A percentile compares a stretch with the other conserved stretches of the same genome.
These are phyloP conservation scores for Ustilago loliicola DNA, from an alignment of 1,284 basidiomycete genomes.

Conservation along the genomic window DNA sequence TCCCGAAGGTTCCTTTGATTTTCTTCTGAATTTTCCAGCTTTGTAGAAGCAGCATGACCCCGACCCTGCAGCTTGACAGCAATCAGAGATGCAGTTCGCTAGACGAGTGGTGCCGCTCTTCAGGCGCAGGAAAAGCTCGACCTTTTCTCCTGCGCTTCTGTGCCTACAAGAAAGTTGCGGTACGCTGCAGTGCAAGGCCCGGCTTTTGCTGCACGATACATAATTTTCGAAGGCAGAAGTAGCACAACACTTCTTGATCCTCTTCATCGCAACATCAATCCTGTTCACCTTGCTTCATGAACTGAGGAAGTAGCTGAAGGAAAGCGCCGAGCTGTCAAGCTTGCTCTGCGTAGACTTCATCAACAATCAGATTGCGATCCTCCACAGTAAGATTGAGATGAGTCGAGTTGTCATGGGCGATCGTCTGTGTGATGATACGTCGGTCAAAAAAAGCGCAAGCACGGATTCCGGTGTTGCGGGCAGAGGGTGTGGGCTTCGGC, in stretches of 20 bases:
- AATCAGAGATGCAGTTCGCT: neutral
- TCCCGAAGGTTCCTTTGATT: conserved; percentile 1
- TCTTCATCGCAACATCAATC: too few relatives aligned
- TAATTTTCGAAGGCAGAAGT: neutral
- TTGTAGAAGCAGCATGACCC: neutral
- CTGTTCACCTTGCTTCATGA: too few relatives aligned
- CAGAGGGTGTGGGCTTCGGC: neutral
- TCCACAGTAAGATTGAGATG: conserved; percentile 1
- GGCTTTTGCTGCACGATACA: neutral
- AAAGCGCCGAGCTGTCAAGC: neutral
- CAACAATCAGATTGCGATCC: neutral
- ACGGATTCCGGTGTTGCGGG: too few relatives aligned
- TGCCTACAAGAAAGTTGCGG: too few relatives aligned
- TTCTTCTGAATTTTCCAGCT: neutral
- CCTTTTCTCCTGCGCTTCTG: too few relatives aligned
- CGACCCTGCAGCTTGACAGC: neutral
- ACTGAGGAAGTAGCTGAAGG: too few relatives aligned
- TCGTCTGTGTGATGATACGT: neutral
- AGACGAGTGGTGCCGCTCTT: neutral
- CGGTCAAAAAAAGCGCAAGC: too few relatives aligned
- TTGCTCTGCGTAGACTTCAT: neutral
- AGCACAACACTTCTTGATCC: neutral
- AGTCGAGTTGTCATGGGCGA: neutral
- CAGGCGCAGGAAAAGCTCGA: too few relatives aligned
- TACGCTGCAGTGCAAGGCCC: too few relatives aligned